Evolutionary conservation across 768 basidiomycete species (phyloP), one percentile per base, ranked within the genome.

Genomic region (Termitomyces sp.): DNA sequence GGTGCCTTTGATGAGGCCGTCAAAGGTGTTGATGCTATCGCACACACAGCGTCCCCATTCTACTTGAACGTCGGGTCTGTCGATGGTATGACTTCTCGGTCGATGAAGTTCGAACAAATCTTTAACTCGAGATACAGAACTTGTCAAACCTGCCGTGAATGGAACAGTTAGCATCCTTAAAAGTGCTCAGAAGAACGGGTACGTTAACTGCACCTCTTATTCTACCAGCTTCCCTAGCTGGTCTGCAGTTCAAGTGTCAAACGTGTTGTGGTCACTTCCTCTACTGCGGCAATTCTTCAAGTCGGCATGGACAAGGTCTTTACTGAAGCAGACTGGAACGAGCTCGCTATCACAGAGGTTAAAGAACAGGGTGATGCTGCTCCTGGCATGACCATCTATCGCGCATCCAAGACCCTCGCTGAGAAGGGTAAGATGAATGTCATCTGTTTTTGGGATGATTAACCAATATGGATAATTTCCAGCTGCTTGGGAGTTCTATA

Each of bases 1-100:
- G 79, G 79, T 16, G 85, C 84, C 1, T 92, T 89, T 58, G 86
- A 90, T 67, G 80, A 87, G 49, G 86, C 84, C 2, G 84, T 89
- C 59, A 80, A 83, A 65, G 86, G 78, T 3, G 80, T 88, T 9
- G 81, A 87, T 55, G 88, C 78, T 1, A 77, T 91, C 49, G 76
- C 70, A 38, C 87, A 88, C 66, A 79, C 78, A 6, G 84, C 86
- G 0, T 86, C 85, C 1, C 85, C 86, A 2, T 77, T 82, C 65
- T 74, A 79, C 55, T 57, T 74, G 50, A 70, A 74, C 7, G 76
- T 72, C 1, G 69, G 71, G 13, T 72, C 79, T 36, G 77, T 78
- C 38, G 55, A 65, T 18, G 66, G 65, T 67, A 51, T 5, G 46
- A 44, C 45, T 18, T 9, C 7, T 26, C 3, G 16, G 6, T 9